Conservation (phyloP, 2,329 filamentous ascomycete species). For the Tolypocladium ophioglossoides region DNA sequence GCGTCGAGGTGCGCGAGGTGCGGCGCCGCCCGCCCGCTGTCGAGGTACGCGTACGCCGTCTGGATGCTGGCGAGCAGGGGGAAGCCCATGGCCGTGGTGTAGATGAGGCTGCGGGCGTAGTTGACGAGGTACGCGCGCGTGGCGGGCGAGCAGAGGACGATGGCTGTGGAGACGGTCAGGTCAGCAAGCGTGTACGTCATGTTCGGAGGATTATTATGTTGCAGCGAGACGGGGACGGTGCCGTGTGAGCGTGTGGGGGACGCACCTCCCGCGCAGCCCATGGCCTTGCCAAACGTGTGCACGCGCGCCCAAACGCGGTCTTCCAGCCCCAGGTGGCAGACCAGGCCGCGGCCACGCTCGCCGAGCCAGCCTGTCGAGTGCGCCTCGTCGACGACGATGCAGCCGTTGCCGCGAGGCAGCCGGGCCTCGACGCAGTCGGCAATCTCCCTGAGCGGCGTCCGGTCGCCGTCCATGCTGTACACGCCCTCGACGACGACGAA, state of each 20-base stretch:
- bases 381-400: conserved; percentile 58
- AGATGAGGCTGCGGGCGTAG: conserved; percentile 65
- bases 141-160: conserved; percentile 50
- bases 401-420: conserved; percentile 46
- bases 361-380: conserved; percentile 56
- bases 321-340: conserved; percentile 46
- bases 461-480: conserved; percentile 79
- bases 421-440: conserved; percentile 43
- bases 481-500: conserved; percentile 62
- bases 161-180: too few relatives aligned
- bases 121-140: conserved; percentile 60
- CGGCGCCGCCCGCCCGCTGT: conserved; percentile 32
- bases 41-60: conserved; percentile 46
- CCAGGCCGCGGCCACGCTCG: conserved; percentile 42
- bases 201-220: too few relatives aligned
- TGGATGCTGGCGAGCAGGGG: conserved; percentile 49
- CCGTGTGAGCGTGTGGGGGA: too few relatives aligned
- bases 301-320: conserved; percentile 44
- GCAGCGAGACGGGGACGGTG: too few relatives aligned
- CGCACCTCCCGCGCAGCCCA: conserved; percentile 60
- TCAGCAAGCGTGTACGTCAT: too few relatives aligned
- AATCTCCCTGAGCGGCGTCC: conserved; percentile 52
- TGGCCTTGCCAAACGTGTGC: conserved; percentile 57
- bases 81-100: conserved; percentile 59
- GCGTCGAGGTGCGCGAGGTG: conserved; percentile 20